Base-by-base conservation (phyloP, 2,329 filamentous ascomycete genomes). In the Dactylellina cionopaga region DNA sequence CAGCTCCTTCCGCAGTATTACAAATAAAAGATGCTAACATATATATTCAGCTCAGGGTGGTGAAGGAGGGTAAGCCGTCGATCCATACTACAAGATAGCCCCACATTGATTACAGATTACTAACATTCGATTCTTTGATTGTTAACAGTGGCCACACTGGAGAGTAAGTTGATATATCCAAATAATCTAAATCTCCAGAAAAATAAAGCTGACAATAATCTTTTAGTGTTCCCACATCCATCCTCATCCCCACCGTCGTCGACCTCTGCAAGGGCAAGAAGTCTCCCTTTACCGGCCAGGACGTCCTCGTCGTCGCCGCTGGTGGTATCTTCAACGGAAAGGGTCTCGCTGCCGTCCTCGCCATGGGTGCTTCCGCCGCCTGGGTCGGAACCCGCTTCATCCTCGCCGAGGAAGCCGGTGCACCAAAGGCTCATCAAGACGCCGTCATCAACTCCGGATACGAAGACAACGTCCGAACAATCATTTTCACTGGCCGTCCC, bases 381-480 rank as follows among this genome's bases (percentile, higher is more conserved):
- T 99, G 95, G 95, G 90, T 99, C 76, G 95, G 95, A 80, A 99
- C 95, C 37, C 88, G 95, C 75, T 99, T 99, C 84, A 90, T 99
- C 76, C 87, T 99, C 73, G 89, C 89, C 63, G 91, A 97, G 77
- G 95, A 99, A 85, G 95, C 95, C 64, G 94, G 95, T 79, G 95
- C 95, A 9, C 92, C 95, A 77, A 89, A 92, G 81, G 87, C 91
- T 47, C 94, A 99, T 86, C 95, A 98, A 84, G 94, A 99, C 80
- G 92, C 94, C 74, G 95, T 99, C 77, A 88, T 88, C 79, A 97
- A 94, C 43, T 88, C 95, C 56, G 88, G 91, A 77, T 96, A 95
- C 81, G 92, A 98, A 82, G 95, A 99, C 83, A 99, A 96, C 79
- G 84, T 98, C 80, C 91, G 92, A 80, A 99, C 95, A 52, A 92